Percentiles rank a stretch among this genome's conserved stretches.
phyloP scores from a whole-genome alignment of 306 rosid genomes.

The Inga leiocalycina region DNA sequence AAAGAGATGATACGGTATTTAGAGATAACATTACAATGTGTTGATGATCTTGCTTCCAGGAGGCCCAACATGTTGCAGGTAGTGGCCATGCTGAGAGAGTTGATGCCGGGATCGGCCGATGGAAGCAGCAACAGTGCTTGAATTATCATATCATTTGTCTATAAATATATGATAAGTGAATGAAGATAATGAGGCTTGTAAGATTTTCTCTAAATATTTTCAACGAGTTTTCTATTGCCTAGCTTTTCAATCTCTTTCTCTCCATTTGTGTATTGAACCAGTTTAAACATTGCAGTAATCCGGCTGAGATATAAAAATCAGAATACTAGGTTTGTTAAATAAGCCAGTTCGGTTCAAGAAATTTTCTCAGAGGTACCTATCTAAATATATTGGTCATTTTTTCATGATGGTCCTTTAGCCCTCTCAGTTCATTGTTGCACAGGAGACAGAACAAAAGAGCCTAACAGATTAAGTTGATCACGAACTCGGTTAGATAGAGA shows the following conservation, averaged over 20 bases:
- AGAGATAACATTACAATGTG: slow-evolving; percentile 75
- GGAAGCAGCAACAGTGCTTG: slow-evolving; percentile 89
- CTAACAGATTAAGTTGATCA: background rate
- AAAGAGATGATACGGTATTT: slow-evolving; percentile 86
- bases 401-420: background rate
- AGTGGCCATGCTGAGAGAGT: slow-evolving; percentile 82
- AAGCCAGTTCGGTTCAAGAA: background rate
- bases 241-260: slow-evolving; percentile 34
- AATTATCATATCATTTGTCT: slow-evolving; percentile 32
- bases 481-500: background rate
- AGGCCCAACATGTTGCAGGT: slow-evolving; percentile 97
- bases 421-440: background rate
- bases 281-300: slow-evolving; percentile 18
- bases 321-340: background rate
- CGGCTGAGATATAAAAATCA: slow-evolving; percentile 26
- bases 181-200: slow-evolving; percentile 52
- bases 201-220: slow-evolving; percentile 43
- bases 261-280: slow-evolving; percentile 37
- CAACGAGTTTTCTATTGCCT: slow-evolving; percentile 43
- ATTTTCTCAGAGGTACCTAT: background rate
- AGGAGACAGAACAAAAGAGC: background rate
- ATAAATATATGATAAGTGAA: slow-evolving; percentile 49
- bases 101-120: slow-evolving; percentile 69
- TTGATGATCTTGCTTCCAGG: slow-evolving; percentile 84
- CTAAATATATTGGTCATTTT: background rate